Percentiles rank a stretch among this genome's conserved stretches.
These are phyloP conservation scores for Trichoderma virens DNA, from an alignment of 495 filamentous ascomycete genomes.

Conservation along the genomic window DNA sequence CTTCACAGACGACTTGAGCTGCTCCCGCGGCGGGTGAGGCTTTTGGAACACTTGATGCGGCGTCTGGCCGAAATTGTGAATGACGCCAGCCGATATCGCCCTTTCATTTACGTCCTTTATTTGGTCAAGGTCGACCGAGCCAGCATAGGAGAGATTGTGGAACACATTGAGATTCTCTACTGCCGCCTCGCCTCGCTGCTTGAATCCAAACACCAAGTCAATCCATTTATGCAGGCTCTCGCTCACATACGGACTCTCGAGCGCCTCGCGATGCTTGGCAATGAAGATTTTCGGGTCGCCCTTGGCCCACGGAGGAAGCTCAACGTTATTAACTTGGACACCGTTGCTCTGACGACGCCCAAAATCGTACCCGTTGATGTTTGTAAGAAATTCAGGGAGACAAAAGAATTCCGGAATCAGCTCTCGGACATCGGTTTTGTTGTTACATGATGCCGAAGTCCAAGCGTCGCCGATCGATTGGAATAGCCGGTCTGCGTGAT, in stretches of 20 bases:
- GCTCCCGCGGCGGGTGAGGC: slow-evolving; percentile 67
- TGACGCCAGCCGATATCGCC: slow-evolving; percentile 83
- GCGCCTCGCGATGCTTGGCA: slow-evolving; percentile 83
- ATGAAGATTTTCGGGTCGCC: slow-evolving; percentile 95
- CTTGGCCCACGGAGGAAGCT: slow-evolving; percentile 91
- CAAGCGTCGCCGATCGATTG: slow-evolving; percentile 88
- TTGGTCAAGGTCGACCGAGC: slow-evolving; percentile 83
- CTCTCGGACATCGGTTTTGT: slow-evolving; percentile 89
- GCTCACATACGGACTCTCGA: slow-evolving; percentile 92
- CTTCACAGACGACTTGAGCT: slow-evolving; percentile 48
- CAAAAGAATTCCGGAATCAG: slow-evolving; percentile 96
- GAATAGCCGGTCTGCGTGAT: slow-evolving; percentile 92
- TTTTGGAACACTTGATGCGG: slow-evolving; percentile 88
- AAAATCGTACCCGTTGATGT: slow-evolving; percentile 91
- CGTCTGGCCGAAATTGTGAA: slow-evolving; percentile 97
- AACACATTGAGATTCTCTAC: slow-evolving; percentile 91
- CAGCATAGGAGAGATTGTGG: slow-evolving; percentile 89
- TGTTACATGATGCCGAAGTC: slow-evolving; percentile 80
- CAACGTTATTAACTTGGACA: slow-evolving; percentile 73
- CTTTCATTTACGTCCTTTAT: slow-evolving; percentile 84
- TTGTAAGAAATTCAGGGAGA: slow-evolving; percentile 85
- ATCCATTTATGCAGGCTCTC: slow-evolving; percentile 90
- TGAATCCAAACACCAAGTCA: slow-evolving; percentile 89
- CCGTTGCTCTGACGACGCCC: slow-evolving; percentile 72
- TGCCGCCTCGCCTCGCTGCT: slow-evolving; percentile 90